Evolutionary conservation across 176 grass and related monocot species (phyloP).

Genomic region (Dactylis glomerata): DNA sequence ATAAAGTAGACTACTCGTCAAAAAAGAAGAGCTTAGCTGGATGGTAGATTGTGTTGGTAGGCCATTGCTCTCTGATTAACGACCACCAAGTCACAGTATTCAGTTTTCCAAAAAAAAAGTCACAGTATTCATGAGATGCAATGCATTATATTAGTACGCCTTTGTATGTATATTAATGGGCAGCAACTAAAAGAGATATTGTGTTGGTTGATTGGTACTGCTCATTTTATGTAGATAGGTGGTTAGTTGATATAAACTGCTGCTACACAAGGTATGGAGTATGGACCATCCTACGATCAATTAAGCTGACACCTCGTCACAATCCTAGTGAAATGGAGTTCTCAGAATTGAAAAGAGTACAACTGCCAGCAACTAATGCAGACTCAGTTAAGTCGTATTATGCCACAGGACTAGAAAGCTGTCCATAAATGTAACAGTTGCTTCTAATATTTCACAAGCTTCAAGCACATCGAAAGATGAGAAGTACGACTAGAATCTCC

Average conservation of each 20-base stretch:
- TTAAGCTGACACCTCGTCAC: not conserved
- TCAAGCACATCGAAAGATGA: not conserved
- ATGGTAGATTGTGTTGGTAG: conserved; percentile 21
- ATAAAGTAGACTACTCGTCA: not conserved
- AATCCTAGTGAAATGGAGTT: not conserved
- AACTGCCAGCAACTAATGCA: conserved; percentile 4
- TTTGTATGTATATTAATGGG: not conserved
- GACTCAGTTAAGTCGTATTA: not conserved
- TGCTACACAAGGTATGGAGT: not conserved
- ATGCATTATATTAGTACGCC: not conserved
- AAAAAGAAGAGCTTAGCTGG: not conserved
- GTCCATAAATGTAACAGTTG: not conserved
- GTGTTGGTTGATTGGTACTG: not conserved
- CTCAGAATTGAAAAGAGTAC: not conserved
- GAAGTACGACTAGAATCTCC: not conserved
- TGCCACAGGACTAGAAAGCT: not conserved
- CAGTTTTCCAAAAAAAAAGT: not conserved
- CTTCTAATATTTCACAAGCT: not conserved
- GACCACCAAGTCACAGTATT: not conserved
- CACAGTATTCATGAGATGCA: not conserved
- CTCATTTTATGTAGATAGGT: not conserved
- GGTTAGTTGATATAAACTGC: not conserved
- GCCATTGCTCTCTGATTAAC: conserved; percentile 17
- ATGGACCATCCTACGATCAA: conserved; percentile 15
- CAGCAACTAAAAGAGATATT: not conserved